These are phyloP conservation scores for Saturnispora diversa DNA, from an alignment of 805 yeast species.

Conservation along the genomic window DNA sequence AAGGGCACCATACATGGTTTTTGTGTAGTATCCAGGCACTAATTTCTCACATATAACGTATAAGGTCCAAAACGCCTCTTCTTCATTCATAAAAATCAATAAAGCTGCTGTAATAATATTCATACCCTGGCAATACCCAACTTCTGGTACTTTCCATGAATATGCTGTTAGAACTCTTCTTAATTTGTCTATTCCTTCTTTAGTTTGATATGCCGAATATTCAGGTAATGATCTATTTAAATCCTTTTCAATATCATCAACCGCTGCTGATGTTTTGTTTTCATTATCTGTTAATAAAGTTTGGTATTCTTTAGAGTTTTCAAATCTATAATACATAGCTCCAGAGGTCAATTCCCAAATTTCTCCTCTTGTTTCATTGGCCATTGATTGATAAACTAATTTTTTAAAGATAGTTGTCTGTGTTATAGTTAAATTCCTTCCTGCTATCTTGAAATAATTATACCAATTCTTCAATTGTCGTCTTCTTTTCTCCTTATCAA, in stretches of 20 bases:
- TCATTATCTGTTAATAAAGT: constrained; percentile 50
- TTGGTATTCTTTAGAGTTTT: constrained; percentile 52
- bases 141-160: constrained; percentile 94
- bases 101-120: constrained; percentile 81
- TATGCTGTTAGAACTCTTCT: constrained; percentile 88
- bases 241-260: constrained; percentile 95
- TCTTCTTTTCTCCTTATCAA: constrained; percentile 45
- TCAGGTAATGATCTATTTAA: constrained; percentile 91
- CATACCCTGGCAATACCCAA: constrained; percentile 99
- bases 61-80: constrained; percentile 94
- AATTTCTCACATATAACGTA: constrained; percentile 71
- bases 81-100: constrained; percentile 83
- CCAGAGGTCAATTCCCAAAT: constrained; percentile 93
- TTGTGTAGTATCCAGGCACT: constrained; percentile 93
- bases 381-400: constrained; percentile 82
- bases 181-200: constrained; percentile 76
- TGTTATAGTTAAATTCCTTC: constrained; percentile 71
- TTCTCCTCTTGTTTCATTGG: constrained; percentile 92
- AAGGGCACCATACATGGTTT: constrained; percentile 94
- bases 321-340: constrained; percentile 64
- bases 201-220: constrained; percentile 84
- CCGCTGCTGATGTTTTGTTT: constrained; percentile 67
- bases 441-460: constrained; percentile 76
- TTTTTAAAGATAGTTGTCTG: constrained; percentile 72
- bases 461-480: constrained; percentile 89